Base-by-base conservation (phyloP, 768 basidiomycete genomes). In the Scleroderma bovista region DNA sequence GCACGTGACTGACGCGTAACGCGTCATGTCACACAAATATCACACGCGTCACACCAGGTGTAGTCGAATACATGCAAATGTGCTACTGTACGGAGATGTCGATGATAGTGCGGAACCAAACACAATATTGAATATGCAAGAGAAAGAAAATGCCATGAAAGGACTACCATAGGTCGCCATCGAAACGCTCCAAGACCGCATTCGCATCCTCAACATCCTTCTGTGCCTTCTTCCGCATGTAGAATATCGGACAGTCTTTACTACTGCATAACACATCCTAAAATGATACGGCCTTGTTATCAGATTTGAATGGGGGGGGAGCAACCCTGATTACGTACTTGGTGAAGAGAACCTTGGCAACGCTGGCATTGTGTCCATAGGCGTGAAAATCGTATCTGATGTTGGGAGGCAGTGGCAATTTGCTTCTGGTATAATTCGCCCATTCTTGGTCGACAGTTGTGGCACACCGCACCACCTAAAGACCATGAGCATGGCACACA, bases 311-410 rank as follows among this genome's bases (percentile, higher is more conserved):
- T n/a, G n/a, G 8, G 13, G 13, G 13, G 16, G 41, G 6, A 10
- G 5, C 2, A 23, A 44, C 19, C 13, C 10, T 6, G 42, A 24
- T 24, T 22, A 13, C 57, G 66, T 24, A 86, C 86, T 74, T 96
- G 93, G 71, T 99, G 96, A 43, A 99, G 74, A 16, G 96, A 99
- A 13, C 96, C 96, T 64, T 99, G 96, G 73, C 96, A 99, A 22
- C 96, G 80, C 63, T 99, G 96, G 59, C 96, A 99, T 62, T 98
- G 95, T 1, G 96, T 98, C 96, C 96, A 99, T 20, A 99, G 67
- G 44, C 94, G 80, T 17, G 95, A 88, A 66, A 96, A 98, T 42
- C 89, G 83, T 7, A 94, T 85, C 74, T 99, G 92, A 40, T 86
- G 72, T 19, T 81, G 79, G 0, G 94, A 93, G 0, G 88, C 81